Base-by-base conservation (phyloP, 345 rosid genomes). In the Citrus maxima region DNA sequence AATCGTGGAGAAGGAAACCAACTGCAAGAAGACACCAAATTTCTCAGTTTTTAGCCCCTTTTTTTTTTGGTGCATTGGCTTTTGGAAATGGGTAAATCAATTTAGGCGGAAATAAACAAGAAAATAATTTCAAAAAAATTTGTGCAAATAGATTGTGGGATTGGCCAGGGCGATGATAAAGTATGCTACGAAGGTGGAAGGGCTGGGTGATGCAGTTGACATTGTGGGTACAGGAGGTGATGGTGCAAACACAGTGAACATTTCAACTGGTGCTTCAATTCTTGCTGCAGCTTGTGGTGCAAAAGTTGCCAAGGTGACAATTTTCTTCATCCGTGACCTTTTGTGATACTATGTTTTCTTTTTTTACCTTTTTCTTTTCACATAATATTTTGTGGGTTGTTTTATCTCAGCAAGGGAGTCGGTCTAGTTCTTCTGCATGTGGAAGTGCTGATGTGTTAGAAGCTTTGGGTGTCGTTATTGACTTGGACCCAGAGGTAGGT, bases 371-470 rank as follows among this genome's bases (percentile, higher is more conserved):
- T 64, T 42, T 30, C 7, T 21, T 30, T 14, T 16, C 7, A 18
- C 21, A 54, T 19, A 18, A 63, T 62, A 34, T 10, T 25, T 60
- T 37, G 61, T 62, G 40, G 35, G 37, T 74, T 65, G 25, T 74
- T 72, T 14, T 60, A 16, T 77, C 79, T 82, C 92, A 97, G 98
- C 98, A 92, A 90, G 98, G 99, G 79, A 97, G 87, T 80, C 93
- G 95, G 35, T 93, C 99, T 0, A 97, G 99, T 78, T 97, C 99
- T 77, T 97, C 98, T 64, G 97, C 99, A 7, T 94, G 98, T 81
- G 99, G 99, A 83, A 97, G 99, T 82, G 99, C 98, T 64, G 98
- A 97, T 81, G 98, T 94, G 18, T 78, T 94, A 63, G 98, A 94
- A 82, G 93, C 91, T 34, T 72, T 97, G 61, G 98, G 99, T 46